phyloP scores from a whole-genome alignment of 73 alveolate species.

The Vitrella brassicaformis region DNA sequence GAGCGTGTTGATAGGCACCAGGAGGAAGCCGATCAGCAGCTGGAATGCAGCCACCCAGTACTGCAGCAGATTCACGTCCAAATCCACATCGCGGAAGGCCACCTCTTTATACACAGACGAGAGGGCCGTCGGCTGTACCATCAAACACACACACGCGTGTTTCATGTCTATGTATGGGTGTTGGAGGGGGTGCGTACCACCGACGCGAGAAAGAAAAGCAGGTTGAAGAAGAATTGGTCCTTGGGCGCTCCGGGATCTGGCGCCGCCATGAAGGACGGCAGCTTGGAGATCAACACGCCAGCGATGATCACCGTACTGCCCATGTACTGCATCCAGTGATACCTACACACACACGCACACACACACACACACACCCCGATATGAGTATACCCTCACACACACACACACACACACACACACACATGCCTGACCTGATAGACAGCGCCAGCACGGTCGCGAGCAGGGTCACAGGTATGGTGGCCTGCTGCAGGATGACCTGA shows the following conservation, averaged over 20 bases:
- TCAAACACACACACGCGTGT: neutral
- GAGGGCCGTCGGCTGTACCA: neutral
- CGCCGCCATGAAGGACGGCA: neutral
- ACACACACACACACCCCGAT: neutral
- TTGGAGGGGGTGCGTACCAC: neutral
- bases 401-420: neutral
- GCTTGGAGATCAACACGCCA: neutral
- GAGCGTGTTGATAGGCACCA: neutral
- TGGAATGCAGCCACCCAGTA: neutral
- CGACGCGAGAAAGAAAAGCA: neutral
- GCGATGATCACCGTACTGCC: neutral
- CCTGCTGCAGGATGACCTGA: neutral
- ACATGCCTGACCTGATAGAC: neutral
- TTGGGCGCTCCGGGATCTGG: neutral
- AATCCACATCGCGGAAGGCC: neutral
- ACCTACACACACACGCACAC: neutral
- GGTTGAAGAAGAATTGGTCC: neutral
- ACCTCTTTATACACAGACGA: neutral
- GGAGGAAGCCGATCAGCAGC: neutral
- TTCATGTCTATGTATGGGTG: neutral
- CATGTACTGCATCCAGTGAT: neutral
- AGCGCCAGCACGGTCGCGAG: neutral
- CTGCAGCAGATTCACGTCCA: neutral
- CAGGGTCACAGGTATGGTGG: neutral
- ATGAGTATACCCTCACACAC: no score